Conservation (phyloP, 225 moss, liverwort and hornwort genomes). For the Bryoerythrophyllum caledonicum region DNA sequence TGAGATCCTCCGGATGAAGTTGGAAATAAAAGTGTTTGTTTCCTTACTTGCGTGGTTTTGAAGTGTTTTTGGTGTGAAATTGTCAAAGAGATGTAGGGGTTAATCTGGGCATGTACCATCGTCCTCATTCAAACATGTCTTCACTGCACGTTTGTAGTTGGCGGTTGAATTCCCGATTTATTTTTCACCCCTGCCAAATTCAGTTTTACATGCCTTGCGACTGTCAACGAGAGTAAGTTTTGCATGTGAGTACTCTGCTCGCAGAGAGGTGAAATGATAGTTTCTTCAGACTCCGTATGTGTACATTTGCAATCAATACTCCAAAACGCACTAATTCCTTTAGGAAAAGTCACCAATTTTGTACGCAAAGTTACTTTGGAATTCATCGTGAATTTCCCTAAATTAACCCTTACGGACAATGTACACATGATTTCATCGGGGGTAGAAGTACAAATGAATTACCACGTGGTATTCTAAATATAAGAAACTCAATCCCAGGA, state of each 20-base stretch:
- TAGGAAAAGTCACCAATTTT: background rate
- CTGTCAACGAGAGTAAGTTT: conserved; percentile 8
- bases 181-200: background rate
- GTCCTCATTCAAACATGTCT: background rate
- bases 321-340: background rate
- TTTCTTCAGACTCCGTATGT: background rate
- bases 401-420: no score
- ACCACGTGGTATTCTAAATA: no score
- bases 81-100: no score
- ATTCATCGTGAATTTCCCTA: no score
- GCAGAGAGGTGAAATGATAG: background rate
- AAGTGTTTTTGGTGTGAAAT: no score
- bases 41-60: no score
- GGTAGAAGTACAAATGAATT: no score
- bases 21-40: no score
- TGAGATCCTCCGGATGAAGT: no score
- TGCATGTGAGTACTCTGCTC: background rate
- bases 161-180: background rate
- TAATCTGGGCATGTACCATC: background rate
- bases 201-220: background rate
- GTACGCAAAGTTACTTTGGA: background rate
- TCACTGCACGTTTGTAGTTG: background rate
- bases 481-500: background rate
- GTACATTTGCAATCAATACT: background rate
- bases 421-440: no score